phyloP scores from a whole-genome alignment of 2,329 filamentous ascomycete genomes.

The Thyridium curvatum region DNA sequence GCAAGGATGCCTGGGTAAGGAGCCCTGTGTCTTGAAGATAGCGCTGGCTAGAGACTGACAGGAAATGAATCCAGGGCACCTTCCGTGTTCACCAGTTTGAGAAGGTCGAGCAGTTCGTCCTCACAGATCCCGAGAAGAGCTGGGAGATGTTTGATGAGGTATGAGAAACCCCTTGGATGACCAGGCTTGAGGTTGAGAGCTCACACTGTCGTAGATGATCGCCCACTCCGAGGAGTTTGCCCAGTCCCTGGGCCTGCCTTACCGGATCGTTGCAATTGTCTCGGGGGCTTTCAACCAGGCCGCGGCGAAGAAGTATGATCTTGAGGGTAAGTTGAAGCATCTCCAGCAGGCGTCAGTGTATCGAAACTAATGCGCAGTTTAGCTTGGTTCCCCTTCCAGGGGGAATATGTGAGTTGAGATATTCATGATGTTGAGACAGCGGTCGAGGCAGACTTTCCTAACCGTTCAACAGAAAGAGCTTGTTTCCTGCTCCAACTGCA shows the following conservation, averaged over 20 bases:
- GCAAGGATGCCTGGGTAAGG: slow-evolving; percentile 11
- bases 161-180: too few species aligned
- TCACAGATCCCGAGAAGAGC: slow-evolving; percentile 77
- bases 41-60: slow-evolving; percentile 40
- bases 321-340: slow-evolving; percentile 78
- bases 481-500: slow-evolving; percentile 96
- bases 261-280: slow-evolving; percentile 88
- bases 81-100: slow-evolving; percentile 99
- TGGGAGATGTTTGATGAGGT: slow-evolving; percentile 82
- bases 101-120: slow-evolving; percentile 35
- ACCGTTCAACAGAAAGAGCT: slow-evolving; percentile 63
- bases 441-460: too few species aligned
- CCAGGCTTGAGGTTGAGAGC: too few species aligned
- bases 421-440: too few species aligned
- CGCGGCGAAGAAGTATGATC: slow-evolving; percentile 82
- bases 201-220: slow-evolving; percentile 57
- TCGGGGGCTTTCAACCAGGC: slow-evolving; percentile 93
- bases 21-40: not conserved
- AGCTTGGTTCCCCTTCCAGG: slow-evolving; percentile 89
- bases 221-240: slow-evolving; percentile 89
- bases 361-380: not conserved
- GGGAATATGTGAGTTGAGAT: slow-evolving; percentile 58
- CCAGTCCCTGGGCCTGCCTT: slow-evolving; percentile 80
- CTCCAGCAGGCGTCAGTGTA: not conserved
- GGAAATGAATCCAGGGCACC: slow-evolving; percentile 86